phyloP scores from a whole-genome alignment of 2,329 filamentous ascomycete species.

The Botrytis sinoallii region DNA sequence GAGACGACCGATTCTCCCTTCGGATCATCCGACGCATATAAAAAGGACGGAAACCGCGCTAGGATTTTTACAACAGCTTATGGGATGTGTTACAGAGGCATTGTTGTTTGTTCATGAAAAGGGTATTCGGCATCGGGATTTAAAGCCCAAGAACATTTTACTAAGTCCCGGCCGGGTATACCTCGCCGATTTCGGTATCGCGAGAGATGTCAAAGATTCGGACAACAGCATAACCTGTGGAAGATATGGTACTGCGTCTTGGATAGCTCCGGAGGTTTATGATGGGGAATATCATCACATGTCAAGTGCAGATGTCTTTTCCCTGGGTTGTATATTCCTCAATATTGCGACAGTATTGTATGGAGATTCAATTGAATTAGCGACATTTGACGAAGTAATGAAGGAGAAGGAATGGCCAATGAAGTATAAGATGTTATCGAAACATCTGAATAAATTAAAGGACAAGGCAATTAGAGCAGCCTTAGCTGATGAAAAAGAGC shows the following conservation, averaged over 20 bases:
- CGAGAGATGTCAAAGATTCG: constrained; percentile 45
- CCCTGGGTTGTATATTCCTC: constrained; percentile 47
- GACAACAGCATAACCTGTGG: constrained; percentile 47
- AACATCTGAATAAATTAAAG: constrained; percentile 23
- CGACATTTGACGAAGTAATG: constrained; percentile 43
- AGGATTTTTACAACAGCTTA: constrained; percentile 43
- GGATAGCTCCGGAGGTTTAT: constrained; percentile 46
- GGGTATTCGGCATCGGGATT: constrained; percentile 46
- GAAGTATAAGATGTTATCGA: constrained; percentile 33
- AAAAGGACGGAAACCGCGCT: constrained; percentile 37
- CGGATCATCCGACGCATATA: neutral
- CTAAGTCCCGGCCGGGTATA: constrained; percentile 47
- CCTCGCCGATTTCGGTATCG: constrained; percentile 50
- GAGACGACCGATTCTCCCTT: neutral
- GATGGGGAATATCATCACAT: constrained; percentile 43
- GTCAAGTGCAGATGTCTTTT: constrained; percentile 49
- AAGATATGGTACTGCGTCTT: constrained; percentile 42
- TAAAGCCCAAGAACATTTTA: constrained; percentile 50
- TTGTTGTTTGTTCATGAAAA: constrained; percentile 33
- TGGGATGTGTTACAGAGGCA: constrained; percentile 44
- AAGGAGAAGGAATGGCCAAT: constrained; percentile 37
- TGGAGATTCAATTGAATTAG: constrained; percentile 37
- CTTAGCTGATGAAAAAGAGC: constrained; percentile 24
- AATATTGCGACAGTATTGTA: constrained; percentile 47
- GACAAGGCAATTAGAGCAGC: constrained; percentile 21